These are phyloP conservation scores for Erodium maritimum DNA, from an alignment of 345 rosid species.

Conservation along the genomic window DNA sequence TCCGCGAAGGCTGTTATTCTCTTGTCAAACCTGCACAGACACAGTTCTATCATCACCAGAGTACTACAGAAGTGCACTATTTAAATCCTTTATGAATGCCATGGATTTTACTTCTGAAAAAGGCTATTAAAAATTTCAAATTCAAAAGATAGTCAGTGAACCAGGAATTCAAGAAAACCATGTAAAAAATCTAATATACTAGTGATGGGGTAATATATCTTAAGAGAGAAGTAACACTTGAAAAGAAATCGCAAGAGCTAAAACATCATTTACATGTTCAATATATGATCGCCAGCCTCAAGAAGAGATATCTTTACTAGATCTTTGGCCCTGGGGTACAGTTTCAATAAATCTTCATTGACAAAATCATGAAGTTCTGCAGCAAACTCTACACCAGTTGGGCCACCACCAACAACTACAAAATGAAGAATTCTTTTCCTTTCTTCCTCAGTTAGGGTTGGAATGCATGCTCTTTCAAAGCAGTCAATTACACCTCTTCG, in stretches of 20 bases:
- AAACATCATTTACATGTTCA: slow-evolving; percentile 55
- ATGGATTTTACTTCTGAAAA: not conserved
- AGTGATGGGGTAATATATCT: not conserved
- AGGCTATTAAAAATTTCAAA: not conserved
- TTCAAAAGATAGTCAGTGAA: not conserved
- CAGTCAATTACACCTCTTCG: slow-evolving; percentile 70
- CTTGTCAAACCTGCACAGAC: slow-evolving; percentile 83
- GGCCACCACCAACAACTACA: slow-evolving; percentile 98
- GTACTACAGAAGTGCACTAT: not conserved
- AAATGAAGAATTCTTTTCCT: slow-evolving; percentile 83
- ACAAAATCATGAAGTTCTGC: slow-evolving; percentile 94
- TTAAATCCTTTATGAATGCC: not conserved
- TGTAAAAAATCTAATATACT: not conserved
- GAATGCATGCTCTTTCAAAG: slow-evolving; percentile 90
- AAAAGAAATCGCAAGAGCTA: too few relatives aligned
- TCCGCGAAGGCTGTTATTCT: slow-evolving; percentile 95
- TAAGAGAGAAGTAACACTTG: not conserved
- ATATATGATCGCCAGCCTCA: slow-evolving; percentile 93
- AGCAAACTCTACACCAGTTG: slow-evolving; percentile 98
- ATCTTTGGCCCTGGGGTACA: slow-evolving; percentile 62
- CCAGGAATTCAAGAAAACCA: not conserved
- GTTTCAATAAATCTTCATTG: slow-evolving; percentile 64
- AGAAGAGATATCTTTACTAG: slow-evolving; percentile 67
- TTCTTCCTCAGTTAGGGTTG: slow-evolving; percentile 77
- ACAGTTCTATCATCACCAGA: not conserved